Conservation (phyloP, 345 rosid genomes). For the Carallia brachiata region DNA sequence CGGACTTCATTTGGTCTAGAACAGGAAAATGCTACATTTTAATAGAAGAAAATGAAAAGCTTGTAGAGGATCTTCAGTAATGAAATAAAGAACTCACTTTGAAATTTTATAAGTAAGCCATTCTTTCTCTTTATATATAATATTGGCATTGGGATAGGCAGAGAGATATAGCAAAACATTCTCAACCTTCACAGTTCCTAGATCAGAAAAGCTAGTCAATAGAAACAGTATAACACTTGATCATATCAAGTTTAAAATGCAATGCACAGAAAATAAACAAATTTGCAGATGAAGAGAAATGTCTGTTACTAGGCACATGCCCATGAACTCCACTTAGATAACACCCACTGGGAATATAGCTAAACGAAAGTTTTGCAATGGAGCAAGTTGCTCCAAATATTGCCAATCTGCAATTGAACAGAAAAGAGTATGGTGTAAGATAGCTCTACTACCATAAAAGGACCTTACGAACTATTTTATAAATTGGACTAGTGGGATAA, state of each 20-base stretch:
- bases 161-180: conserved; percentile 62
- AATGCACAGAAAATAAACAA: background rate
- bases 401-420: conserved; percentile 54
- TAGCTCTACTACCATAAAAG: background rate
- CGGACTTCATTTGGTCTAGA: conserved; percentile 87
- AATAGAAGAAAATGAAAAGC: background rate
- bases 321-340: conserved; percentile 73
- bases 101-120: conserved; percentile 77
- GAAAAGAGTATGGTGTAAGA: conserved; percentile 1
- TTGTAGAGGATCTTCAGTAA: background rate
- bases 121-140: conserved; percentile 1
- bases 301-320: conserved; percentile 30
- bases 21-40: conserved; percentile 14
- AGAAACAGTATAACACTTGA: conserved; percentile 50
- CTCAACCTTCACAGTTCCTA: conserved; percentile 65
- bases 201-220: conserved; percentile 84
- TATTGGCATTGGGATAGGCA: conserved; percentile 75
- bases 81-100: conserved; percentile 50
- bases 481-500: too few species aligned
- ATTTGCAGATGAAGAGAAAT: conserved; percentile 6
- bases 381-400: conserved; percentile 65
- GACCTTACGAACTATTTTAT: too few species aligned
- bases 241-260: background rate
- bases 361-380: conserved; percentile 52
- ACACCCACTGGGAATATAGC: conserved; percentile 10